phyloP scores from a whole-genome alignment of 768 basidiomycete species.

The Pleurotus ostreatus region DNA sequence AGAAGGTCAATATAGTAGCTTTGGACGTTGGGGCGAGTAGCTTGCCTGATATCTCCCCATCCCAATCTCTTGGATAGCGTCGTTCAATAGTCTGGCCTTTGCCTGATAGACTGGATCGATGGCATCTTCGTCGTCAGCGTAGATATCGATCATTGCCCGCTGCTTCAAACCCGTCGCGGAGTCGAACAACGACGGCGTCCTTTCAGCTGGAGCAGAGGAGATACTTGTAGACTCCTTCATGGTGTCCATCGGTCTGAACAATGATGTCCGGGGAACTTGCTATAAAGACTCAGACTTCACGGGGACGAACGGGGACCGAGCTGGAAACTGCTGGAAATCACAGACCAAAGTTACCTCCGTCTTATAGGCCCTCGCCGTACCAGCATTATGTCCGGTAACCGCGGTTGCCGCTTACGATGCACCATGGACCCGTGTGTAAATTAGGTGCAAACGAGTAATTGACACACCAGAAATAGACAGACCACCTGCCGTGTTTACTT shows the following conservation, averaged over 20 bases:
- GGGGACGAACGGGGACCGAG: too few relatives aligned
- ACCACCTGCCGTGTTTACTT: too few relatives aligned
- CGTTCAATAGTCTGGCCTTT: slow-evolving; percentile 53
- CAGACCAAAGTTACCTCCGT: too few relatives aligned
- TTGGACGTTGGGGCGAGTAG: neutral
- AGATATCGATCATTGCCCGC: neutral
- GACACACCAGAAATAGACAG: too few relatives aligned
- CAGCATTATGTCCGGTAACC: too few relatives aligned
- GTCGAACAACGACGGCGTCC: neutral
- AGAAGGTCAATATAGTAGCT: neutral
- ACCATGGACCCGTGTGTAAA: too few relatives aligned
- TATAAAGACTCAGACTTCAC: too few relatives aligned
- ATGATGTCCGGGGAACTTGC: too few relatives aligned
- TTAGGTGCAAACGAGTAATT: too few relatives aligned
- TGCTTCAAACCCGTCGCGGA: neutral
- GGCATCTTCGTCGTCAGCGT: neutral
- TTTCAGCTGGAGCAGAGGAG: neutral
- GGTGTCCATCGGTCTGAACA: neutral
- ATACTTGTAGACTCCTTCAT: neutral
- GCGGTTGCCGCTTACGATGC: too few relatives aligned
- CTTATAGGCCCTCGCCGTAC: too few relatives aligned
- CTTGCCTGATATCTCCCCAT: slow-evolving; percentile 64
- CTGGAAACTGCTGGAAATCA: too few relatives aligned
- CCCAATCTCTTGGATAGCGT: slow-evolving; percentile 62
- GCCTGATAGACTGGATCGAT: slow-evolving; percentile 53